Conservation (phyloP, 164 flowering plant genomes). For the Umbilicus rupestris region DNA sequence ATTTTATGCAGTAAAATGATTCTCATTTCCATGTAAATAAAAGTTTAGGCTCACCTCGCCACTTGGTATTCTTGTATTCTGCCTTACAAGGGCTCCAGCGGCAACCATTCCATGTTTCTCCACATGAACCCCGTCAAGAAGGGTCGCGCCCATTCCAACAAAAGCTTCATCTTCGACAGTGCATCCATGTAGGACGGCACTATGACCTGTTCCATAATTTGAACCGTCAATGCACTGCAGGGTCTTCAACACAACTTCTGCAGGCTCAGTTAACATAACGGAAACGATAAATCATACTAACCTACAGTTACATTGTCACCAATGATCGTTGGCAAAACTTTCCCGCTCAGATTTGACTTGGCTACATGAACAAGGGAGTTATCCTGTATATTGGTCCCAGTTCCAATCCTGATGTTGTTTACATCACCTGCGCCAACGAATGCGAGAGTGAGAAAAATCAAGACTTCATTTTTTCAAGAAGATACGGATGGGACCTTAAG, state of each 20-base stretch:
- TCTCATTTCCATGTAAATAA: background rate
- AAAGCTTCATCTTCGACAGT: slow-evolving; percentile 90
- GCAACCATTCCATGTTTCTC: slow-evolving; percentile 94
- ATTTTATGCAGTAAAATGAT: background rate
- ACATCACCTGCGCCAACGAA: slow-evolving; percentile 55
- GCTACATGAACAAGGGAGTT: slow-evolving; percentile 95
- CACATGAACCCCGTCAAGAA: slow-evolving; percentile 82
- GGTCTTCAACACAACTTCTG: too few species aligned
- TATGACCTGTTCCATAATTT: slow-evolving; percentile 45
- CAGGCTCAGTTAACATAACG: too few species aligned
- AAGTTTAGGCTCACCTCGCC: slow-evolving; percentile 56
- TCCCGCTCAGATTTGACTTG: slow-evolving; percentile 82
- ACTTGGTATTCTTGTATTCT: slow-evolving; percentile 66
- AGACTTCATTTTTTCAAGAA: background rate
- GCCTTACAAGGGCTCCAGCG: slow-evolving; percentile 84
- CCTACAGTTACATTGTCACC: slow-evolving; percentile 95
- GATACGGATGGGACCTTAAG: too few species aligned
- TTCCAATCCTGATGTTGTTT: slow-evolving; percentile 72
- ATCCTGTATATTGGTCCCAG: slow-evolving; percentile 90
- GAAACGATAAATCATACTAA: slow-evolving; percentile 21
- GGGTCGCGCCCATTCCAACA: slow-evolving; percentile 79
- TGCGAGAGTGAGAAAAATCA: background rate
- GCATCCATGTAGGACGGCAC: slow-evolving; percentile 90
- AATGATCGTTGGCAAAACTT: slow-evolving; percentile 83
- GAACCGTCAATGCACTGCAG: background rate